Base-by-base conservation (phyloP, 2,329 filamentous ascomycete genomes). In the Harringtonia lauricola region DNA sequence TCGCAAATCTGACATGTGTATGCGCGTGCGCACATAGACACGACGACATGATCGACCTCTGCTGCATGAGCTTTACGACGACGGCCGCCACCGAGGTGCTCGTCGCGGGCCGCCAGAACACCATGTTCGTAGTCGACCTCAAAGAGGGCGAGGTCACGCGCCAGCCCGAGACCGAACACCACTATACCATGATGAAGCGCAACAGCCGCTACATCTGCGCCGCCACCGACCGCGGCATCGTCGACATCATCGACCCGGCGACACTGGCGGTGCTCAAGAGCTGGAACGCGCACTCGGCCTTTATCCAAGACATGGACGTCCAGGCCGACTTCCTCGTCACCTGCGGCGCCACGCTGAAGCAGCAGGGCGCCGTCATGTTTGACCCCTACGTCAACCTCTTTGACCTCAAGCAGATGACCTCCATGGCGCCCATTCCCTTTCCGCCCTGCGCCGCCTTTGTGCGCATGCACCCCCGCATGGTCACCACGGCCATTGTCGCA, bases 291-390 rank as follows among this genome's bases (percentile, higher is more conserved):
- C 92, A 98, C 58, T 82, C 83, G 2, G 85, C 86, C 9, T 77
- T 81, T 41, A 86, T 98, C 59, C 95, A 87, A 60, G 90, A 96
- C 60, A 95, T 98, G 86, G 92, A 98, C 65, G 87, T 89, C 9
- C 86, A 92, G 57, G 86, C 92, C 56, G 90, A 96, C 60, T 92
- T 92, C 52, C 79, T 98, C 43, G 84, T 96, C 19, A 96, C 92
- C 5, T 98, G 92, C 60, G 92, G 92, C 30, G 94, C 86, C 63
- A 94, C 90, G 1, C 74, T 87, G 21, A 79, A 90, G 52, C 87
- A 89, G 55, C 72, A 86, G 51, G 78, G 82, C 30, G 63, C 66
- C 2, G 84, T 85, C 50, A 88, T 94, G 67, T 76, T 94, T 29
- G 92, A 98, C 57, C 86, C 88, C 0, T 81, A 96, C 46, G 86